A percentile compares a stretch with the other conserved stretches of the same genome.
phyloP scores from a whole-genome alignment of 352 stramenopile genomes.

The Globisporangium splendens region DNA sequence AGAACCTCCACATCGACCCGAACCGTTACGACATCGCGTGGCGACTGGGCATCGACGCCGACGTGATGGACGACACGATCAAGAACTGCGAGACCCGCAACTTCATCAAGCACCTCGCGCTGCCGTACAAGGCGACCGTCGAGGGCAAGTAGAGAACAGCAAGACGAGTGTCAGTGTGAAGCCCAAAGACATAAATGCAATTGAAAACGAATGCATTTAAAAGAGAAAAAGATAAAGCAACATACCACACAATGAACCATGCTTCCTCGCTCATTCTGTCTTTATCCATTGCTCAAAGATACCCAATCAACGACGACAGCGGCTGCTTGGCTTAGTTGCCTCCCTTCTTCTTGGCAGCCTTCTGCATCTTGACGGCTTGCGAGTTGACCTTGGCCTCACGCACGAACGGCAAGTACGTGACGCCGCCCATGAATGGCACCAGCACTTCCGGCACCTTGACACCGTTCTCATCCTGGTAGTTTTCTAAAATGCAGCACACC shows the following conservation, averaged over 20 bases:
- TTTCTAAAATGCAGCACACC: conserved; percentile 99
- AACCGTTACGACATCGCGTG: conserved; percentile 78
- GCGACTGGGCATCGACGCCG: conserved; percentile 67
- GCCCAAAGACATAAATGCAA: too few relatives aligned
- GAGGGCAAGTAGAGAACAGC: conserved; percentile 18
- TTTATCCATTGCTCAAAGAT: not conserved
- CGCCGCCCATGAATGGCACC: conserved; percentile 97
- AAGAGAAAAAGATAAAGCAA: conserved; percentile 6
- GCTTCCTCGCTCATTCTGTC: not conserved
- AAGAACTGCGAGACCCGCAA: conserved; percentile 78
- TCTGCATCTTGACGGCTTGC: conserved; percentile 94
- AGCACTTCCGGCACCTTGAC: conserved; percentile 97
- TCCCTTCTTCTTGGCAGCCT: conserved; percentile 92
- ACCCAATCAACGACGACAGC: not conserved
- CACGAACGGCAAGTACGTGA: conserved; percentile 98
- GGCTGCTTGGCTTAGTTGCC: conserved; percentile 38
- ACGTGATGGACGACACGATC: conserved; percentile 80
- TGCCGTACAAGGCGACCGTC: conserved; percentile 60
- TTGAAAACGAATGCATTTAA: not conserved
- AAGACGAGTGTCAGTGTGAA: too few relatives aligned
- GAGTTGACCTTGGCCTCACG: conserved; percentile 90
- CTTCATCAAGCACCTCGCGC: conserved; percentile 81
- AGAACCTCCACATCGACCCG: conserved; percentile 67
- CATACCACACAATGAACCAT: not conserved
- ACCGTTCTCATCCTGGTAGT: conserved; percentile 96